Percentiles rank a stretch among this genome's conserved stretches.
Conservation (phyloP, 129 eudicot genomes). For the Escallonia herrerae region DNA sequence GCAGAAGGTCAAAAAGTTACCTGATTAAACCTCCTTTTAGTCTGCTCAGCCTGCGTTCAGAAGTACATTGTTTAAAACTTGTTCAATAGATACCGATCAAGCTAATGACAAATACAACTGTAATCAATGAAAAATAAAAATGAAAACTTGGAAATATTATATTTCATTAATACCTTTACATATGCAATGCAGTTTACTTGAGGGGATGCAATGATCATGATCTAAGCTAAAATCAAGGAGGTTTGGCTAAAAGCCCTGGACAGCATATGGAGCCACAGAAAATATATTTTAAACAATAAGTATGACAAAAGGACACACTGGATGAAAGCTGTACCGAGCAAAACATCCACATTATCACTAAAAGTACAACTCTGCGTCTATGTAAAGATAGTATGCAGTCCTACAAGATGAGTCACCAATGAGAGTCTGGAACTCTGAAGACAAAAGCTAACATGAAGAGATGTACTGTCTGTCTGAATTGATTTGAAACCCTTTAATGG, state of each 20-base stretch:
- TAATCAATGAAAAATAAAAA: neutral
- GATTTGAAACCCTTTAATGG: neutral
- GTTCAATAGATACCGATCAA: neutral
- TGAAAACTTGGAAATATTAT: neutral
- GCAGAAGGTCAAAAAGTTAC: slow-evolving; percentile 27
- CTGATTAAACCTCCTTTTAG: slow-evolving; percentile 62
- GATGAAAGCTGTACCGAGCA: neutral
- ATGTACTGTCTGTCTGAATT: neutral
- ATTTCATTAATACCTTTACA: neutral
- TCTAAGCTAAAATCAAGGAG: too few species aligned
- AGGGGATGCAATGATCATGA: neutral
- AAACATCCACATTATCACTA: neutral
- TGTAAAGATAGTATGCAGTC: neutral
- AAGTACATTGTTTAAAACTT: slow-evolving; percentile 6
- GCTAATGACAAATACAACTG: neutral
- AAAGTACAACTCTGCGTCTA: neutral
- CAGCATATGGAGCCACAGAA: neutral
- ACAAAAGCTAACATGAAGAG: neutral
- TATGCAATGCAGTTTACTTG: neutral
- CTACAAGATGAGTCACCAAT: neutral
- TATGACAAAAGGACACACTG: neutral
- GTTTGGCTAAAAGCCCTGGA: neutral
- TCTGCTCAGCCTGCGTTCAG: slow-evolving; percentile 58
- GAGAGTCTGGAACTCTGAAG: neutral
- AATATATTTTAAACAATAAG: neutral